phyloP scores from a whole-genome alignment of 306 rosid species.

The Medicago ruthenica region DNA sequence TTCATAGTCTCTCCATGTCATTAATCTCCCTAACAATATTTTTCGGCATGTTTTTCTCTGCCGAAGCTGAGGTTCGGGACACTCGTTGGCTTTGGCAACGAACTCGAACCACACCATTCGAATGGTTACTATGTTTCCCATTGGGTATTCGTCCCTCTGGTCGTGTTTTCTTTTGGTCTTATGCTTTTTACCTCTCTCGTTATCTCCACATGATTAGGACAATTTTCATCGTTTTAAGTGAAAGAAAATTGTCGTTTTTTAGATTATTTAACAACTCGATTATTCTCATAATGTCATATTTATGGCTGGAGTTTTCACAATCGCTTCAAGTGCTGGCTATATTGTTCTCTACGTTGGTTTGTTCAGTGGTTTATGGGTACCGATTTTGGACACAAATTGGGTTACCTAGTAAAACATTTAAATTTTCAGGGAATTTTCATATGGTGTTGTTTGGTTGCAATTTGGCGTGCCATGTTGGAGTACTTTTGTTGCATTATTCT shows the following conservation, averaged over 20 bases:
- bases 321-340: slow-evolving; percentile 73
- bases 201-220: slow-evolving; percentile 68
- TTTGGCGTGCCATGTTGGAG: slow-evolving; percentile 67
- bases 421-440: slow-evolving; percentile 52
- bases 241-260: slow-evolving; percentile 55
- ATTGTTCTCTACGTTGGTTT: slow-evolving; percentile 52
- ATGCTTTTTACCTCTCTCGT: slow-evolving; percentile 74
- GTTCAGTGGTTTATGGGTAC: slow-evolving; percentile 60
- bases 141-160: slow-evolving; percentile 78
- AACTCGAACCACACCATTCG: slow-evolving; percentile 58
- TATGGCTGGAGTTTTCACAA: slow-evolving; percentile 83
- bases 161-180: slow-evolving; percentile 87
- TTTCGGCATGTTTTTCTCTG: slow-evolving; percentile 64
- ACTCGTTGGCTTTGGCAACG: slow-evolving; percentile 88
- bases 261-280: slow-evolving; percentile 60
- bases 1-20: slow-evolving; percentile 67
- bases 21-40: slow-evolving; percentile 53
- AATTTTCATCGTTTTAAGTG: slow-evolving; percentile 55
- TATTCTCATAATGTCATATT: slow-evolving; percentile 59
- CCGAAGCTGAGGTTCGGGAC: slow-evolving; percentile 61
- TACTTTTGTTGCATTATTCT: slow-evolving; percentile 57
- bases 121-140: slow-evolving; percentile 86
- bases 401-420: slow-evolving; percentile 43
- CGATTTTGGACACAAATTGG: slow-evolving; percentile 68
- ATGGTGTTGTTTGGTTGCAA: slow-evolving; percentile 53